Evolutionary conservation across 768 basidiomycete species (phyloP), one percentile per base, ranked within the genome.

Genomic region (Lyophyllum semitale): DNA sequence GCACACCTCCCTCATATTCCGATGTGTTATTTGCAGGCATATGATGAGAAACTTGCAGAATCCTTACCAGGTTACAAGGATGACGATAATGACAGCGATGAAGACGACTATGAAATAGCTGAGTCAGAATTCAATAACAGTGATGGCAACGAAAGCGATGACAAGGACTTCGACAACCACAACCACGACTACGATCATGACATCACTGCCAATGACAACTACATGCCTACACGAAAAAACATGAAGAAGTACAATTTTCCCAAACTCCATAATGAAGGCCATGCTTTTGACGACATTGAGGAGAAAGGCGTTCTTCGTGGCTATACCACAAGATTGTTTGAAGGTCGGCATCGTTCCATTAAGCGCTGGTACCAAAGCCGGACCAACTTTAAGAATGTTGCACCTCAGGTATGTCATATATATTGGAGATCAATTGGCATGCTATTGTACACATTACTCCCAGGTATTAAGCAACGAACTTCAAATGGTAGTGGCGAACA

Each of bases 191-290:
- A n/a, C n/a, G n/a, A n/a, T n/a, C n/a, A n/a, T n/a, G n/a, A n/a
- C n/a, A n/a, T n/a, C n/a, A n/a, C n/a, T n/a, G 26, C 48, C 18
- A 25, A 37, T 49, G 30, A 35, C 23, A 33, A 35, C 15, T 20
- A 48, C 29, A 25, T 32, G 42, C 23, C 17, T 38, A 26, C n/a
- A 30, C n/a, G 22, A 8, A 42, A 68, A 70, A 61, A 66, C 18
- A 74, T 71, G 69, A n/a, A n/a, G n/a, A n/a, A n/a, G n/a, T n/a
- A n/a, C n/a, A 51, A 73, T 25, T 75, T 75, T 42, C 72, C 69
- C 0, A 77, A 77, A 56, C 46, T 55, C 0, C 76, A 78, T 30
- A 55, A 62, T 1, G 70, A 72, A 40, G 49, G 58, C 3, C 74
- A 78, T 48, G 41, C 70, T 0, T 65, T 73, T 25, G 50, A 52